phyloP scores from a whole-genome alignment of 768 basidiomycete species.

The Russula emetica region DNA sequence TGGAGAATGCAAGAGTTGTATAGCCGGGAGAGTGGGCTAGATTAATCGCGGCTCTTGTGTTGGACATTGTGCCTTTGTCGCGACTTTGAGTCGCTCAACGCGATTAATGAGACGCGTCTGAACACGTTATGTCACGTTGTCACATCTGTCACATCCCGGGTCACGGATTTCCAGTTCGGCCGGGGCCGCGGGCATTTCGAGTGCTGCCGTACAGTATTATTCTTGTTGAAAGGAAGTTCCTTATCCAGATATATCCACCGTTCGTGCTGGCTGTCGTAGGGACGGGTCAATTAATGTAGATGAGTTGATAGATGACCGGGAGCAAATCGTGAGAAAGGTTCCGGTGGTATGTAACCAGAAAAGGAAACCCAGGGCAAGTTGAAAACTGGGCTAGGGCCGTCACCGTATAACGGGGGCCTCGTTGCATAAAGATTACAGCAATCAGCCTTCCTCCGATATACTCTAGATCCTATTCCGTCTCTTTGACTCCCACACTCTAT shows the following conservation, averaged over 20 bases:
- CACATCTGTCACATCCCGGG: neutral
- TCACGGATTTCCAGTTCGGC: neutral
- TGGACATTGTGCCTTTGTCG: slow-evolving; percentile 17
- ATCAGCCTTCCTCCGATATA: slow-evolving; percentile 18
- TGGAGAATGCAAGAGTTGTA: slow-evolving; percentile 26
- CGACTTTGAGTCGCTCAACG: neutral
- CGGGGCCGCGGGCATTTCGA: neutral
- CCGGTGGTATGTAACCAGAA: neutral
- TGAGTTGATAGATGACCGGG: neutral
- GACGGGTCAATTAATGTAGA: neutral
- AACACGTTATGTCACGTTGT: slow-evolving; percentile 11
- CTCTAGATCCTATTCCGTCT: neutral
- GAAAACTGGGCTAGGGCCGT: slow-evolving; percentile 9
- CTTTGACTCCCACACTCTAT: slow-evolving; percentile 3
- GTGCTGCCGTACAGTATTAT: neutral
- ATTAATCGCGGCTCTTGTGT: slow-evolving; percentile 21
- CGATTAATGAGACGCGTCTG: slow-evolving; percentile 4
- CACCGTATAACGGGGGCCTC: slow-evolving; percentile 2
- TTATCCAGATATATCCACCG: neutral
- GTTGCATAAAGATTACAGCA: slow-evolving; percentile 22
- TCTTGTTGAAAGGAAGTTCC: neutral
- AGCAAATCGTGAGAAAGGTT: slow-evolving; percentile 12
- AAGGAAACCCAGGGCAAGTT: slow-evolving; percentile 15
- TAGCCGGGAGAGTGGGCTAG: slow-evolving; percentile 24
- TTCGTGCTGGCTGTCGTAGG: neutral